Base-by-base conservation (phyloP, 305 asterid species). In the Stenogyne calaminthoides region DNA sequence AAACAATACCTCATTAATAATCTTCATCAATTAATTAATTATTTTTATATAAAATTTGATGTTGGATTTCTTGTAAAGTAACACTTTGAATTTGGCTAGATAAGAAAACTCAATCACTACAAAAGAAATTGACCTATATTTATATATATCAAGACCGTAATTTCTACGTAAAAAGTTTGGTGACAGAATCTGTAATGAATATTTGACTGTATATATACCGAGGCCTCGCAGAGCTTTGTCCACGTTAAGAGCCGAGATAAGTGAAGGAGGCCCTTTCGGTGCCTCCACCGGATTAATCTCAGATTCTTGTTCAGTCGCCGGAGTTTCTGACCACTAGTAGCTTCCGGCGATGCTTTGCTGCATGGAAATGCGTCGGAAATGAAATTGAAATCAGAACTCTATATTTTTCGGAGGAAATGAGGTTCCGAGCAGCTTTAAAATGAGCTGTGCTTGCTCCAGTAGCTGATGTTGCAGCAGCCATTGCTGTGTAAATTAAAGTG, bases 161-260 rank as follows among this genome's bases (percentile, higher is more conserved):
- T n/a, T n/a, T n/a, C n/a, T n/a, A n/a, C n/a, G n/a, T n/a, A n/a
- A n/a, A n/a, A n/a, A n/a, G n/a, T n/a, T n/a, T n/a, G n/a, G n/a
- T n/a, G n/a, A n/a, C n/a, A n/a, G n/a, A n/a, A n/a, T 2, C 2
- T 22, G 25, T 2, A 22, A 2, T 22, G 2, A 1, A 1, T 22
- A 22, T 22, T 22, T 22, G 25, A 22, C 25, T 22, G 25, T 22
- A 22, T 19, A 12, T 12, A 65, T 69, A 91, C 96, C 93, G 32
- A 92, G 79, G 64, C 97, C 97, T 3, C 95, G 95, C 58, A 91
- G 73, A 71, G 91, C 93, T 70, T 86, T 91, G 55, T 91, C 96
- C 58, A 86, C 95, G 40, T 89, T 92, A 11, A 87, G 88, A 55
- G 92, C 80, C 9, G 97, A 92, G 65, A 92, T 89, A 29, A 92